Base-by-base conservation (phyloP, 2,329 filamentous ascomycete genomes). In the Rutstroemia sp. region DNA sequence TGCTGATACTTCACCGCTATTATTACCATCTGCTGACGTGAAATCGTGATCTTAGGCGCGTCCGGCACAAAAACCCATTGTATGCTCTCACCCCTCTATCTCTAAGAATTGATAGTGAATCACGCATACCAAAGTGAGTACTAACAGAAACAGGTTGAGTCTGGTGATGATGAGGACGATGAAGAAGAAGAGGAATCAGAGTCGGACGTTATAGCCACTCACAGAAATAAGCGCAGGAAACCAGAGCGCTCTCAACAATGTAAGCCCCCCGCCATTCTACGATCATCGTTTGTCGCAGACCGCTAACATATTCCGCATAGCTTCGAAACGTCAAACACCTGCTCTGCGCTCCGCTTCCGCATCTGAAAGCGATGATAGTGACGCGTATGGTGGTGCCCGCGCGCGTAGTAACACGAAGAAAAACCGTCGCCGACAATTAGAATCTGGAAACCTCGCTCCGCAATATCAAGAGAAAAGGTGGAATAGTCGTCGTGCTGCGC, bases 381-480 rank as follows among this genome's bases (percentile, higher is more conserved):
- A 86, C 67, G 87, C 81, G 47, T 96, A 95, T 68, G 89, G 89
- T 51, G 88, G 86, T 59, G 82, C 87, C 60, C 85, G 86, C 57
- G 83, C 82, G 58, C 86, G 84, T 64, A 84, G 77, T 56, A 73
- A 77, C 42, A 84, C 81, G 61, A 94, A 92, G 73, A 92, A 89
- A 70, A 88, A 89, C 58, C 87, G 87, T 59, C 87, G 87, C 55
- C 84, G 86, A 59, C 82, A 88, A 68, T 77, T 86, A 57, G 81
- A 90, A 68, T 79, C 84, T 23, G 81, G 76, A 49, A 79, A 86
- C 65, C 80, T 83, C 12, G 79, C 82, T 42, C 79, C 87, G 7
- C 78, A 84, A 5, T 81, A 86, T 64, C 81, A 82, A 57, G 92
- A 96, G 73, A 89, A 96, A 68, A 87, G 92, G 62, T 96, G 95